Evolutionary conservation across 2,329 filamentous ascomycete species (phyloP), one percentile per base, ranked within the genome.

Genomic region (Botryotinia convoluta): DNA sequence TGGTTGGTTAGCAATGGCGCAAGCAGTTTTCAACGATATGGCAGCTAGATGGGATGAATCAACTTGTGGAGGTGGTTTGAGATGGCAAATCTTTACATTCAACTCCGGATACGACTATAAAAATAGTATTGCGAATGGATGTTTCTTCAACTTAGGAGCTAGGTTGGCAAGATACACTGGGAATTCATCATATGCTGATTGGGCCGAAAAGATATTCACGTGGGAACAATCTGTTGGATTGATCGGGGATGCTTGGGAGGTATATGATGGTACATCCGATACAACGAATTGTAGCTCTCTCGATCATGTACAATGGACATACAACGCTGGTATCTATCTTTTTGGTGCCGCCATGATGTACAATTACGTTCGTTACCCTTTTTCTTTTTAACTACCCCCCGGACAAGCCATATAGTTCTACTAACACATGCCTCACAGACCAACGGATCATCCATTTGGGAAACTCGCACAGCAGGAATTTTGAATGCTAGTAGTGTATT

Each of bases 11-110:
- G 89, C 90, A 8, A 86, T 96, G 22, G 92, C 91, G 3, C 90
- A 94, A 80, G 92, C 90, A 69, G 92, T 94, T 48, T 85, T 87
- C 85, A 71, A 93, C 94, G 82, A 91, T 6, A 92, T 94, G 79
- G 89, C 89, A 4, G 84, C 85, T 29, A 87, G 92, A 60, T 96
- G 92, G 93, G 92, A 95, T 75, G 84, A 81, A 0, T 82, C 85
- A 1, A 83, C 88, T 70, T 96, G 93, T 77, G 86, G 85, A n/a
- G 93, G 93, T 62, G 93, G 93, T 9, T 81, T 96, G 70, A 88
- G 92, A 75, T 95, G 93, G 93, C 93, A 97, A 82, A 94, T 97
- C 70, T 95, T 92, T 80, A 86, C 88, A 1, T 94, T 92, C 84
- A 95, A 97, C 80, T 88, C 87, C 42, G 94, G 94, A 39, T 97